Base-by-base conservation (phyloP, 805 yeast genomes). In the Kodamaea jinghongensis region DNA sequence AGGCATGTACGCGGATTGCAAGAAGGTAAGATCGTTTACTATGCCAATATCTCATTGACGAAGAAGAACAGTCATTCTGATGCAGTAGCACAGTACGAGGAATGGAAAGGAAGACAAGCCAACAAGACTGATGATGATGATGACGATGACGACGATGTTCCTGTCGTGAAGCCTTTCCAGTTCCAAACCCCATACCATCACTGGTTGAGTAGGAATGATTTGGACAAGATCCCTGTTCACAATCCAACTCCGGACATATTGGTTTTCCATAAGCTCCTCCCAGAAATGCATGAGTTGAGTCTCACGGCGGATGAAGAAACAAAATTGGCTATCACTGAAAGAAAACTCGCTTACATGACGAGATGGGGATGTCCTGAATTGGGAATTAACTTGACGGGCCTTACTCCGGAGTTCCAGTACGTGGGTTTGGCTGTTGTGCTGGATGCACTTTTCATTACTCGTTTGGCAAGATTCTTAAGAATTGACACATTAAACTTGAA, bases 371-470 rank as follows among this genome's bases (percentile, higher is more conserved):
- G 48, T 23, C 53, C 54, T 15, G 43, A 35, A 17, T 9, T 30
- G 9, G 37, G 45, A 15, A 34, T 33, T 9, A 38, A 37, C n/a
- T 27, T 46, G 36, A 23, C 7, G 2, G 40, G 42, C 3, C 41
- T 54, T 11, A 40, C 36, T 4, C 52, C 48, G 17, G 48, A 43
- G 13, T 60, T 44, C 44, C 58, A 76, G 44, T 79, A 75, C 57
- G 79, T 73, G 6, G 82, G 82, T 0, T 53, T 81, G 34, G 81
- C 82, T 2, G 77, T 77, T 43, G 58, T 79, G 8, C 72, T 84
- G 0, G 88, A 83, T 52, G 70, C 80, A 10, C 70, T 75, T 41
- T 71, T 76, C 41, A 56, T 82, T 35, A 67, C 75, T 10, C 58
- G 80, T 2, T 61, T 78, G 25, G 77, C 76, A 48, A 70, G 83